Evolutionary conservation across 2,329 filamentous ascomycete species (phyloP), one percentile per base, ranked within the genome.

Genomic region (Biscogniauxia sp.): DNA sequence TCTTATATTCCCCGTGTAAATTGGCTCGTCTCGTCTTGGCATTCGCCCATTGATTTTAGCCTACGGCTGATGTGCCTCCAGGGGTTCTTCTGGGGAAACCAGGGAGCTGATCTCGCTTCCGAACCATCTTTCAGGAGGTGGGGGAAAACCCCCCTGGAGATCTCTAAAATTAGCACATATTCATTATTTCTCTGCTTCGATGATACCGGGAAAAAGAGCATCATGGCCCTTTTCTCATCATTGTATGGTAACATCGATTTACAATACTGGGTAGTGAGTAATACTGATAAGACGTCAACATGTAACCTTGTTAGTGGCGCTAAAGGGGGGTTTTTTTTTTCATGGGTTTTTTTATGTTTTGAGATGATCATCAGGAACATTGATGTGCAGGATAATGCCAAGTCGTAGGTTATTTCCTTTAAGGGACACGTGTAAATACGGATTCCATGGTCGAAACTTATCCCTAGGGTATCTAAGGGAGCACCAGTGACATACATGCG

Each of bases 61-160:
- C 66, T 62, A 56, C 67, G 69, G 69, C 37, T 66, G 61, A 65
- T 64, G 55, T 67, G 57, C 54, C 50, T 62, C 62, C 59, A 67
- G 62, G 54, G 57, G 51, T 58, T 60, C 37, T 26, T 58, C 56
- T 57, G 59, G 58, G 52, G 54, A 28, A 58, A 53, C 61, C 32
- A 52, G 45, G 58, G 58, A 41, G 26, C 25, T 45, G 49, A 57
- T 28, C n/a, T 57, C 23, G 20, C 20, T 20, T 45, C 37, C 37
- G 37, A 60, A 55, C 55, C 57, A 56, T 52, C 52, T 6, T 13
- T 45, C 55, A 55, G 28, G 59, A 57, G 60, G 56, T 53, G 26
- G 60, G 56, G 56, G 26, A 20, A 52, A 58, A n/a, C n/a, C 51
- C 32, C 28, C 50, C 52, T 53, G 9, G 55, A 55, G 51, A 60